Evolutionary conservation across 2,329 filamentous ascomycete genomes (phyloP).

Genomic region (Beauveria bassiana): DNA sequence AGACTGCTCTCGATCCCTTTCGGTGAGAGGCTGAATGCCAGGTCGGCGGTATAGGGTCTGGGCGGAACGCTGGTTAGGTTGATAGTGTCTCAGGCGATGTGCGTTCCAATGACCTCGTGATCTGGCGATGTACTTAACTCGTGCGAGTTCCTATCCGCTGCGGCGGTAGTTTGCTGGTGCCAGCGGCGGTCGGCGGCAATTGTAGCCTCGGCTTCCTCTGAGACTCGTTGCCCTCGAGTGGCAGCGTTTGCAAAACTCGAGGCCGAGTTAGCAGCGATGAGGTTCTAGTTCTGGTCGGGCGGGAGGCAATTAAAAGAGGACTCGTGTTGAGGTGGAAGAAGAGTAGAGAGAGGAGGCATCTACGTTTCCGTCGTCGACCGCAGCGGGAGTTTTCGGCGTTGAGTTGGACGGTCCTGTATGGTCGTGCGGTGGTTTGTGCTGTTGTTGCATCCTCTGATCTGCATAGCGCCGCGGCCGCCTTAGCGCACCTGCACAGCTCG

Average conservation of each 20-base stretch:
- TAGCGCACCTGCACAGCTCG: neutral
- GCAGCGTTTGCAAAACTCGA: neutral
- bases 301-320: conserved; percentile 23
- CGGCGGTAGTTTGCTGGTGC: neutral
- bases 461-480: neutral
- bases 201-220: neutral
- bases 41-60: neutral
- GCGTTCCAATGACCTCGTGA: neutral
- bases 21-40: neutral
- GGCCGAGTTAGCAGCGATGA: conserved; percentile 36
- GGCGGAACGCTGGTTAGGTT: neutral
- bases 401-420: neutral
- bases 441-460: conserved; percentile 5
- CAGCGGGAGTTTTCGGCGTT: neutral
- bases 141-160: neutral
- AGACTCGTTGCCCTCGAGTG: neutral
- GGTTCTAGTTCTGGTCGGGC: conserved; percentile 33
- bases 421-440: neutral
- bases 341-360: conserved; percentile 6
- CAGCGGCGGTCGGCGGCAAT: neutral
- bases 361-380: neutral
- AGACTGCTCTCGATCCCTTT: neutral
- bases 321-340: conserved; percentile 20
- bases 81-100: neutral
- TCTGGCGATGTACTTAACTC: neutral